Conservation (phyloP, 108 stramenopile species). For the Cyclotella baltica region DNA sequence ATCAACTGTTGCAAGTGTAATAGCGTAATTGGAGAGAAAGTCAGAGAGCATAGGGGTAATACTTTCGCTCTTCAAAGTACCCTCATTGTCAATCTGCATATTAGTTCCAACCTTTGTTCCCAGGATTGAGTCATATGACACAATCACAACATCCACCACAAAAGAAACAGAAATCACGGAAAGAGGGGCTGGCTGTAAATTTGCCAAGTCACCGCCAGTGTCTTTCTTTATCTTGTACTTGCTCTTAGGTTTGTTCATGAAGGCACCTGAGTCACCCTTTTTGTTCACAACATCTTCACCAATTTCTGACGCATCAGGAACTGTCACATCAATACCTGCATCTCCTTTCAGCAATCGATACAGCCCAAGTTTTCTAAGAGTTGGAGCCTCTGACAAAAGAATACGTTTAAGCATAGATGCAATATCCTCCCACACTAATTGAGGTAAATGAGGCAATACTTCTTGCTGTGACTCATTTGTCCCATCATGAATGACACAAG, state of each 20-base stretch:
- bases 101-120: slow-evolving; percentile 72
- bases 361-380: slow-evolving; percentile 77
- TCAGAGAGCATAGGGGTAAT: slow-evolving; percentile 32
- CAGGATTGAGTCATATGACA: slow-evolving; percentile 75
- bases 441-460: slow-evolving; percentile 23
- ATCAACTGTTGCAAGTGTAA: slow-evolving; percentile 26
- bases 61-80: slow-evolving; percentile 46
- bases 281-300: slow-evolving; percentile 12
- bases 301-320: slow-evolving; percentile 4
- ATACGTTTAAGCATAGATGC: slow-evolving; percentile 64
- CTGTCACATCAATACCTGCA: slow-evolving; percentile 47
- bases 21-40: slow-evolving; percentile 54
- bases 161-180: slow-evolving; percentile 56
- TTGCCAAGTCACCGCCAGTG: slow-evolving; percentile 1
- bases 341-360: slow-evolving; percentile 70
- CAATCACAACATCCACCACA: slow-evolving; percentile 66
- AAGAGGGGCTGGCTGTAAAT: slow-evolving; percentile 38
- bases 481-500: slow-evolving; percentile 8
- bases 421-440: slow-evolving; percentile 71
- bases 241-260: slow-evolving; percentile 48
- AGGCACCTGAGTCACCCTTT: slow-evolving; percentile 16
- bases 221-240: slow-evolving; percentile 45
- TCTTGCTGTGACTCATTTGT: background rate
- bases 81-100: slow-evolving; percentile 61
- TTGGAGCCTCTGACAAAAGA: slow-evolving; percentile 69